Evolutionary conservation across 345 rosid genomes (phyloP), one percentile per base, ranked within the genome.

Genomic region (Bruguiera gymnorhiza): DNA sequence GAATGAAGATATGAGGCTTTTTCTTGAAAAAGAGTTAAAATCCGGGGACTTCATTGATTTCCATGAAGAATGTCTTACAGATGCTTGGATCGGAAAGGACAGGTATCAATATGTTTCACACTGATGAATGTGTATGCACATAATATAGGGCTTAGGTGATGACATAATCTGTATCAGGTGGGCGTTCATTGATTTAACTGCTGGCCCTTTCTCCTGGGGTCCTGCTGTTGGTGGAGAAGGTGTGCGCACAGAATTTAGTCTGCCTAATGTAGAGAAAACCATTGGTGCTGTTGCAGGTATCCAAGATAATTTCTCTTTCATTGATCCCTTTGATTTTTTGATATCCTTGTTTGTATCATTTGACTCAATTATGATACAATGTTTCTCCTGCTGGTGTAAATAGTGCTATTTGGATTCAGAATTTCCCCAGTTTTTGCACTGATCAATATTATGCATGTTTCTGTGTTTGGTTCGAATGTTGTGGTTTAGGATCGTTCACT

Each of bases 161-260:
- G 24, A 63, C 53, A 23, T 26, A 16, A 34, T 46, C 63, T 79
- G 67, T 80, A 32, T 70, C 82, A 95, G 98, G 90, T 95, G 97
- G 98, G 96, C 96, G 48, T 92, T 95, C 75, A 83, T 95, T 74
- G 98, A 95, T 80, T 84, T 95, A 81, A 79, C 85, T 30, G 98
- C 98, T 36, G 99, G 98, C 59, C 98, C 97, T 77, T 95, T 95
- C 77, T 81, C 98, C 15, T 95, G 97, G 99, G 99, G 99, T 68
- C 99, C 99, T 66, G 90, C 99, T 79, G 99, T 95, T 70, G 99
- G 99, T 76, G 99, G 99, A 74, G 98, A 95, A 85, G 99, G 99
- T 75, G 98, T 95, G 72, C 94, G 97, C 53, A 95, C 98, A 4
- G 88, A 87, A 66, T 75, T 76, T 72, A 90, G 96, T 82, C 82